These are phyloP conservation scores for Phialemonium atrogriseum DNA, from an alignment of 2,329 filamentous ascomycete genomes.

Conservation along the genomic window DNA sequence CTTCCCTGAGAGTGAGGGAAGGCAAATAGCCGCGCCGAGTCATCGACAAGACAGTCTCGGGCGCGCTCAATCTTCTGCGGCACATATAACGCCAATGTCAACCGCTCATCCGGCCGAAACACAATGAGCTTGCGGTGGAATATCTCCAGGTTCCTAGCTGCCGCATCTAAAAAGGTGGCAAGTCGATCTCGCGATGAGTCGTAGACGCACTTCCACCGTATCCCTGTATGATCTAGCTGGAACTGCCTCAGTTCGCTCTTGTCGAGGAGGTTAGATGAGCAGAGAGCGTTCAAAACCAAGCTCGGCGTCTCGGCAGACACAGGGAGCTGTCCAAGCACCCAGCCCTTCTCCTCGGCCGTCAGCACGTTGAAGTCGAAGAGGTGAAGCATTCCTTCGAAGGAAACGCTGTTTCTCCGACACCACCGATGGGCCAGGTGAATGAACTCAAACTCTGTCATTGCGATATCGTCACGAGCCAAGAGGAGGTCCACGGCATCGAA, in stretches of 20 bases:
- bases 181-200: constrained; percentile 23
- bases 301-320: constrained; percentile 14
- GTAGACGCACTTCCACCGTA: constrained; percentile 29
- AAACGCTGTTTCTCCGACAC: constrained; percentile 20
- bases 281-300: constrained; percentile 26
- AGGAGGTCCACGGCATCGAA: constrained; percentile 22
- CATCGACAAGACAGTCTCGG: constrained; percentile 24
- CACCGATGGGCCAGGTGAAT: constrained; percentile 22
- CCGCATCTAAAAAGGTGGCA: constrained; percentile 24
- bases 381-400: constrained; percentile 18
- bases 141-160: constrained; percentile 19
- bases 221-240: constrained; percentile 21
- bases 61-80: constrained; percentile 23
- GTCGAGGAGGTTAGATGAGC: constrained; percentile 23
- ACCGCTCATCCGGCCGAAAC: constrained; percentile 24
- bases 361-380: constrained; percentile 24
- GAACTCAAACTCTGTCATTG: constrained; percentile 29
- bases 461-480: constrained; percentile 22
- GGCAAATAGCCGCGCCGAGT: constrained; percentile 25
- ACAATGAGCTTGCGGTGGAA: constrained; percentile 32
- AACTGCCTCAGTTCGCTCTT: constrained; percentile 21
- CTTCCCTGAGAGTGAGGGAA: constrained; percentile 28
- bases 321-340: constrained; percentile 25
- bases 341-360: constrained; percentile 24
- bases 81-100: constrained; percentile 30